Conservation (phyloP, 192 early-diverging fungal species). For the Umbelopsis vinacea region DNA sequence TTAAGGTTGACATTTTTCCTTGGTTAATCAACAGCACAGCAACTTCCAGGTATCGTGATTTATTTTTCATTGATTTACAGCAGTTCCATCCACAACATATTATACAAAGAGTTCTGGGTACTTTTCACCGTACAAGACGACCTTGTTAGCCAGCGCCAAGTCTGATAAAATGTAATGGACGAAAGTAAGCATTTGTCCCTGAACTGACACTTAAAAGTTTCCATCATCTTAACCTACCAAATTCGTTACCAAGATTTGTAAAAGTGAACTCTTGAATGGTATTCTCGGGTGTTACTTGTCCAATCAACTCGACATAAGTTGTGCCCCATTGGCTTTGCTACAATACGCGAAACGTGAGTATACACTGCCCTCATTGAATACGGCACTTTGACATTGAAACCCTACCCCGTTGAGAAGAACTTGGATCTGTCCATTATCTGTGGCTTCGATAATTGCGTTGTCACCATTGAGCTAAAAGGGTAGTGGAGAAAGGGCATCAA, state of each 20-base stretch:
- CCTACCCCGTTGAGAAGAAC: slow-evolving; percentile 35
- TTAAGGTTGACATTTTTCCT: too few relatives aligned
- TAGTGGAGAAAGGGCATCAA: background rate
- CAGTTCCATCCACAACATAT: background rate
- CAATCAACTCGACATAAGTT: slow-evolving; percentile 44
- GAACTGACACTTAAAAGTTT: background rate
- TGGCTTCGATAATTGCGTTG: slow-evolving; percentile 33
- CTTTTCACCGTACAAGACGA: slow-evolving; percentile 38
- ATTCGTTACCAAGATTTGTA: slow-evolving; percentile 35
- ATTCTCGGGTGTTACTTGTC: slow-evolving; percentile 39
- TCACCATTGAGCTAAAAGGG: slow-evolving; percentile 28
- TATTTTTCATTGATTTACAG: background rate
- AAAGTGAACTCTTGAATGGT: slow-evolving; percentile 38
- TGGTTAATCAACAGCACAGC: background rate
- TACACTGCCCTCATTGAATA: background rate
- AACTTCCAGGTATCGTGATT: background rate
- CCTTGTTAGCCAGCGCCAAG: slow-evolving; percentile 35
- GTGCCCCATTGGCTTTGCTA: slow-evolving; percentile 34
- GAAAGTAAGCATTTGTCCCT: background rate
- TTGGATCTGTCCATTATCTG: slow-evolving; percentile 42
- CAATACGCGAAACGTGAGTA: background rate
- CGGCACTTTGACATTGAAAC: background rate
- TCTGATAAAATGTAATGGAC: slow-evolving; percentile 23
- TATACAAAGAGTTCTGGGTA: slow-evolving; percentile 38
- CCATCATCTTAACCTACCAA: slow-evolving; percentile 32